Evolutionary conservation across 768 basidiomycete species (phyloP).

Genomic region (Pleurotus cornucopiae): DNA sequence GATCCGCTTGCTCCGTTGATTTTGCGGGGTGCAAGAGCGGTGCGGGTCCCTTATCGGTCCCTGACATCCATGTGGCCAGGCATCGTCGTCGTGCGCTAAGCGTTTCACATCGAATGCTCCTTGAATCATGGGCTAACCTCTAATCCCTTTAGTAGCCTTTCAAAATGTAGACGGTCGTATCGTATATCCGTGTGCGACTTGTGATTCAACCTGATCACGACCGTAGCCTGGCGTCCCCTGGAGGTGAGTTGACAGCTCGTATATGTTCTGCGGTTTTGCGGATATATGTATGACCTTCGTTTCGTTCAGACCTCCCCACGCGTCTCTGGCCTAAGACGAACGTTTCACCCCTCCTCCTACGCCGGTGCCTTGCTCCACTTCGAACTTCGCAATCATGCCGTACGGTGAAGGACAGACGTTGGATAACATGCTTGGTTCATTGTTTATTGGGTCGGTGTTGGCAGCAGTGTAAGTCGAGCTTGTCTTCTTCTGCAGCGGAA

Average conservation of each 20-base stretch:
- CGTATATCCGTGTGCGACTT: background rate
- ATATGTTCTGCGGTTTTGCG: background rate
- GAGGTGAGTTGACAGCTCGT: background rate
- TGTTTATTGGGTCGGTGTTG: slow-evolving; percentile 4
- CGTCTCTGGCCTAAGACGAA: background rate
- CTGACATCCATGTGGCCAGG: background rate
- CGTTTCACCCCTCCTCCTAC: background rate
- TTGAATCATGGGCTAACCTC: background rate
- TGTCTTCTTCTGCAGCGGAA: no score
- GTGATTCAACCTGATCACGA: background rate
- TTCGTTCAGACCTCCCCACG: background rate
- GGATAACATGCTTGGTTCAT: slow-evolving; percentile 5
- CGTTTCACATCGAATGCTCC: background rate
- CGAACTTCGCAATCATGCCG: background rate
- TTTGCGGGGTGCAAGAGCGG: no score
- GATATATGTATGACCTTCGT: background rate
- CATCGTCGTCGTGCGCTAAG: background rate
- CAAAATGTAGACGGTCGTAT: background rate
- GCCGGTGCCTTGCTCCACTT: no score
- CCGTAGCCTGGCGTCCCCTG: background rate
- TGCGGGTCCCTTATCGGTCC: no score
- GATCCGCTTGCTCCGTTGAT: no score
- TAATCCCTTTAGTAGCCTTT: background rate
- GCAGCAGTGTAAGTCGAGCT: slow-evolving; percentile 1
- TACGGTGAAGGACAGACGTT: slow-evolving; percentile 1